Evolutionary conservation across 2,329 filamentous ascomycete genomes (phyloP), one percentile per base, ranked within the genome.

Genomic region (Fonsecaea pugnacius): DNA sequence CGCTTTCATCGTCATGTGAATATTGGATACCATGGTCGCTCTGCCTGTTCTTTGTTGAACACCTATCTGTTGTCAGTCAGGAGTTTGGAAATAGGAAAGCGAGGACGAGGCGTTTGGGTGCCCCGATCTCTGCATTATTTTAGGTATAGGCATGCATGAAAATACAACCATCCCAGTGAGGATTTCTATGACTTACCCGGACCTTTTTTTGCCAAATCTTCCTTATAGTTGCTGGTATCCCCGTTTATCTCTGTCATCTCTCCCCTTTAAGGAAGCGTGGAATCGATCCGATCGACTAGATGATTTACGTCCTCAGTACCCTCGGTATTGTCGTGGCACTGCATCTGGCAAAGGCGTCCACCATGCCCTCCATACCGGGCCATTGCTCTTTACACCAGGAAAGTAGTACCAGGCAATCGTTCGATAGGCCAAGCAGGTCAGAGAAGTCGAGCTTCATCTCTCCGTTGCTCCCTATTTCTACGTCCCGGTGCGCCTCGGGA

Each of bases 341-440:
- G 8, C 51, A 53, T 53, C 51, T 53, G 3, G 51, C 51, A 53
- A 53, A 53, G 16, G 51, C 51, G 51, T 53, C 51, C 12, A 53
- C 27, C 51, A 53, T 53, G 51, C 51, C 51, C 51, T 53, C 51
- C 51, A 53, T 53, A 33, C 51, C 51, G n/a, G 51, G 51, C 51
- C 51, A 53, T 53, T 53, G 51, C 51, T 53, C 51, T 35, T 53
- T 53, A 6, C 51, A 53, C 51, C 51, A 53, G 51, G 51, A 5
- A 30, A 53, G 51, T 18, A 53, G 12, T n/a, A 53, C 51, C 12
- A 53, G 51, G 30, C 51, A 53, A 6, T 53, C 51, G 27, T 53
- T 53, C 7, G 51, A 53, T 12, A 33, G 27, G 12, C 51, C 33
- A 27, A 53, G 51, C 51, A 53, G 30, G 27, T 53, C 51, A 27